These are phyloP conservation scores for Rhodosorus marinus DNA, from an alignment of 23 red algal species.

Conservation along the genomic window DNA sequence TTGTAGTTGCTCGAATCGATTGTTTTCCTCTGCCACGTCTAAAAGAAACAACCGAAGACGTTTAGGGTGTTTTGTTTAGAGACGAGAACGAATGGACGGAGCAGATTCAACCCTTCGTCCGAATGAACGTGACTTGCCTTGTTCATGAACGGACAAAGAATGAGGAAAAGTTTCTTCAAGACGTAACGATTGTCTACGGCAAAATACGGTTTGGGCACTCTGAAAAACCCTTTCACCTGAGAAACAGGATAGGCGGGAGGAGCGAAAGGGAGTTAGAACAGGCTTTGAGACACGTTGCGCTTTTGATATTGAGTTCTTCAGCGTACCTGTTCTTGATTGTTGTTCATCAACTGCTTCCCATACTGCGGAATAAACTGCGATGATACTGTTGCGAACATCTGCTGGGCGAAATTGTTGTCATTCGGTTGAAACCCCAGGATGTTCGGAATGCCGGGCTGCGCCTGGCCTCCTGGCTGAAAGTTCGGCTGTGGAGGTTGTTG, in stretches of 20 bases:
- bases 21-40: not conserved
- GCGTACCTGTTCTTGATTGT: not conserved
- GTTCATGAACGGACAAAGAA: constrained; percentile 58
- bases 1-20: too few species aligned
- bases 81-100: constrained; percentile 10
- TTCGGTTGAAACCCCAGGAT: too few species aligned
- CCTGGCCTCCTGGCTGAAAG: not conserved
- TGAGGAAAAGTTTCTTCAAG: constrained; percentile 48
- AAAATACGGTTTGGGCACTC: constrained; percentile 88
- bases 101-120: constrained; percentile 13
- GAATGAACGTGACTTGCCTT: constrained; percentile 21
- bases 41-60: not conserved
- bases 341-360: too few species aligned
- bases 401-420: not conserved
- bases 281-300: not conserved
- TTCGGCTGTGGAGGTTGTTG: not conserved
- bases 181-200: constrained; percentile 74
- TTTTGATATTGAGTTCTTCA: not conserved
- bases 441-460: too few species aligned
- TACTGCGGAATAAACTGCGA: too few species aligned
- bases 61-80: constrained; percentile 7
- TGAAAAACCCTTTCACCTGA: not conserved
- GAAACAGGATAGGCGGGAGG: not conserved
- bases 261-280: not conserved
- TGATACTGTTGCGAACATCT: not conserved